Conservation (phyloP, 2,329 filamentous ascomycete species). For the Mollisia scopiformis region DNA sequence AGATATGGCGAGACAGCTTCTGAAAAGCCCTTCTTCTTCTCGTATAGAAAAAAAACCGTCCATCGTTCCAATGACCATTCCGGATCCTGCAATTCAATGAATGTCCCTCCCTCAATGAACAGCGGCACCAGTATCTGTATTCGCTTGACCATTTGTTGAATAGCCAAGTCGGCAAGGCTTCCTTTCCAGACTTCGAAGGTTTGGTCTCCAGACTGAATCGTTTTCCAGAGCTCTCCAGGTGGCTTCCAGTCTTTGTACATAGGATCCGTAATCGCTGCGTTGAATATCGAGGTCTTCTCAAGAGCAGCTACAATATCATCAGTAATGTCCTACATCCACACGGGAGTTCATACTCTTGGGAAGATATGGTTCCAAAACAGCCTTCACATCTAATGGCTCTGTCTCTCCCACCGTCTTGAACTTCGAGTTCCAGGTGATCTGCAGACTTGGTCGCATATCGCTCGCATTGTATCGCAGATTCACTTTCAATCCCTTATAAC, state of each 20-base stretch:
- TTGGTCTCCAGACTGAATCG: conserved; percentile 62
- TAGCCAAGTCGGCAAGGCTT: conserved; percentile 68
- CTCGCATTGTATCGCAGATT: conserved; percentile 67
- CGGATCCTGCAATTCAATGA: conserved; percentile 69
- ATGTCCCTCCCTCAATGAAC: conserved; percentile 91
- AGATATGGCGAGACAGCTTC: conserved; percentile 64
- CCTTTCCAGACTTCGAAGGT: conserved; percentile 86
- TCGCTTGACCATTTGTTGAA: conserved; percentile 74
- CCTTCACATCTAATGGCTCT: conserved; percentile 69
- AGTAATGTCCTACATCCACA: neutral
- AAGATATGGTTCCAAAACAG: conserved; percentile 58
- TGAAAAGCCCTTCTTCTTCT: conserved; percentile 55
- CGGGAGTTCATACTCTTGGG: conserved; percentile 58
- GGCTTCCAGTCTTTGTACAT: conserved; percentile 61
- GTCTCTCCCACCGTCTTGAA: conserved; percentile 70
- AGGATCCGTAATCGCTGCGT: conserved; percentile 53
- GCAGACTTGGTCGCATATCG: conserved; percentile 79
- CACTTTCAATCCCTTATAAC: conserved; percentile 82
- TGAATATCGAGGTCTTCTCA: conserved; percentile 62
- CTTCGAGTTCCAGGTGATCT: conserved; percentile 72
- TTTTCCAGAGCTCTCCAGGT: conserved; percentile 72
- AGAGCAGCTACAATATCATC: conserved; percentile 61
- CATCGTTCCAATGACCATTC: conserved; percentile 79
- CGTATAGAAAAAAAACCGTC: conserved; percentile 88
- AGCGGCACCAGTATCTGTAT: conserved; percentile 83